Percentiles rank a stretch among this genome's conserved stretches.
Evolutionary conservation across 257 asterid species (phyloP).

Genomic region (Nyctanthes arbortristis): DNA sequence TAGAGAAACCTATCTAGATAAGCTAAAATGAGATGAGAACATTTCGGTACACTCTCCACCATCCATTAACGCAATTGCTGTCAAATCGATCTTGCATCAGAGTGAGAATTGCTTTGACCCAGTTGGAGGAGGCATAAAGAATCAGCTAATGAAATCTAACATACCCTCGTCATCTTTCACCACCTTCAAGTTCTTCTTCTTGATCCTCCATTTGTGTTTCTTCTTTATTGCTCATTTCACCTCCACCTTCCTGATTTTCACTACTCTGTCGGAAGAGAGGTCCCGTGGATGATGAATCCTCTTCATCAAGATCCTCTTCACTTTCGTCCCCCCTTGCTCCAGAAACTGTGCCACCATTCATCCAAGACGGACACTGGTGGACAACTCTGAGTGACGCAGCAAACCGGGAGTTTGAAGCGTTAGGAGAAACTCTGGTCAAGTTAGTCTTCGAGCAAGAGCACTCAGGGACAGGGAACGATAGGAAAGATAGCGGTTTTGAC

Average conservation of each 20-base stretch:
- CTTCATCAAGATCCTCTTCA: slow-evolving; percentile 61
- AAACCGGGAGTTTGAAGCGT: slow-evolving; percentile 37
- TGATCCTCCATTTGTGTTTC: slow-evolving; percentile 88
- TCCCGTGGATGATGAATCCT: slow-evolving; percentile 50
- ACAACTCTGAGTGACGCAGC: slow-evolving; percentile 38
- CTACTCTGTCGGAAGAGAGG: slow-evolving; percentile 53
- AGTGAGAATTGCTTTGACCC: not conserved
- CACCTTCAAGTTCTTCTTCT: slow-evolving; percentile 93
- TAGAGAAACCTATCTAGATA: not conserved
- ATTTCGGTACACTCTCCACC: not conserved
- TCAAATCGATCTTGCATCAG: not conserved
- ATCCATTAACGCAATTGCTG: not conserved
- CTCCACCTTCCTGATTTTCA: slow-evolving; percentile 49
- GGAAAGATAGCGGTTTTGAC: slow-evolving; percentile 60
- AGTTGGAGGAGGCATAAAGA: no score
- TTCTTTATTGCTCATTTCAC: slow-evolving; percentile 65
- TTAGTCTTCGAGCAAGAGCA: slow-evolving; percentile 60
- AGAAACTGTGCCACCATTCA: slow-evolving; percentile 33
- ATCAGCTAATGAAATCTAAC: not conserved
- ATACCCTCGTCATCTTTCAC: slow-evolving; percentile 57
- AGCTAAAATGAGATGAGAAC: not conserved
- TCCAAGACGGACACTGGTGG: slow-evolving; percentile 75
- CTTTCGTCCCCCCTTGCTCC: slow-evolving; percentile 39
- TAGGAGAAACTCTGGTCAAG: slow-evolving; percentile 25
- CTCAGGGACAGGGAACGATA: slow-evolving; percentile 85